phyloP scores from a whole-genome alignment of 1,284 basidiomycete genomes.

The Irpex sp. region DNA sequence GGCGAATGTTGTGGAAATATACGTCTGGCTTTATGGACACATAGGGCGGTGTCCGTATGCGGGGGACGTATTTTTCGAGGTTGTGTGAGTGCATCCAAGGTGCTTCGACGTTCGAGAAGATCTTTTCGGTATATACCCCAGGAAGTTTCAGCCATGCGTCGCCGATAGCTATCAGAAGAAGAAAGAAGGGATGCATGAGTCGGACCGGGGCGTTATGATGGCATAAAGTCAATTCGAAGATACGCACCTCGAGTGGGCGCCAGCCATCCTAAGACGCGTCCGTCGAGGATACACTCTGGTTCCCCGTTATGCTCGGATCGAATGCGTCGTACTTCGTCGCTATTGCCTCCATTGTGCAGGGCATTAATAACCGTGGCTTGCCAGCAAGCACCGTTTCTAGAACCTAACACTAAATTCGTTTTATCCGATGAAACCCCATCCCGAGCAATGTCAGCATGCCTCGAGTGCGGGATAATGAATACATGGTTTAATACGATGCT shows the following conservation, averaged over 20 bases:
- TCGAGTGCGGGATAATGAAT: neutral
- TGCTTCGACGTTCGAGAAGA: slow-evolving; percentile 46
- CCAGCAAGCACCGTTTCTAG: slow-evolving; percentile 39
- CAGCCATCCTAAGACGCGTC: slow-evolving; percentile 60
- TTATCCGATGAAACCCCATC: neutral
- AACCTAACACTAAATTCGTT: slow-evolving; percentile 38
- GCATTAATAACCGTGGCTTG: slow-evolving; percentile 39
- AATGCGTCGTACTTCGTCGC: slow-evolving; percentile 44
- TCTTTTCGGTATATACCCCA: slow-evolving; percentile 47
- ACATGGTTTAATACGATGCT: slow-evolving; percentile 6
- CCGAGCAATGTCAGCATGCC: neutral
- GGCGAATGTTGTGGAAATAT: slow-evolving; percentile 31
- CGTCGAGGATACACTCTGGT: slow-evolving; percentile 40
- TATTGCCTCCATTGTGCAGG: slow-evolving; percentile 55
- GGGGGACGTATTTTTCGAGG: slow-evolving; percentile 38
- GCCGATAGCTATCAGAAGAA: slow-evolving; percentile 49
- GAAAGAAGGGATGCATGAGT: neutral
- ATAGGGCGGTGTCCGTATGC: slow-evolving; percentile 58
- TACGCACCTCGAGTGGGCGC: slow-evolving; percentile 60
- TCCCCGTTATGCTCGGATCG: slow-evolving; percentile 54
- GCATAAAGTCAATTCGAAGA: slow-evolving; percentile 8
- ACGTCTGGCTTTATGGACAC: slow-evolving; percentile 51
- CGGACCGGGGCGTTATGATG: neutral
- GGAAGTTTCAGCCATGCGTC: slow-evolving; percentile 65
- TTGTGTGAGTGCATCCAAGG: slow-evolving; percentile 41